phyloP scores from a whole-genome alignment of 495 filamentous ascomycete species.

The Neurospora terricola region DNA sequence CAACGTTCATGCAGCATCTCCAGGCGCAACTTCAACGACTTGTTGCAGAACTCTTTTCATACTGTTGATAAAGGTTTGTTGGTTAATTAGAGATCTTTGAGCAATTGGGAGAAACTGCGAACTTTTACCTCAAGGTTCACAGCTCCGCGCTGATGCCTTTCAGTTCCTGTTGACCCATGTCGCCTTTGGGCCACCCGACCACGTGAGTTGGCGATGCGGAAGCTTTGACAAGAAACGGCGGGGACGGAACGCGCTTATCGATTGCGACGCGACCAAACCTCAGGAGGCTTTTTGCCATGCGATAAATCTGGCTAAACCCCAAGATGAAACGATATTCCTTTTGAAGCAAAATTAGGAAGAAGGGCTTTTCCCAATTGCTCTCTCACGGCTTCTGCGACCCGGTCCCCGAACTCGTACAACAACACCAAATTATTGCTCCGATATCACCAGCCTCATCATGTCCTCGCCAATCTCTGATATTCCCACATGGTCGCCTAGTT shows the following conservation, averaged over 20 bases:
- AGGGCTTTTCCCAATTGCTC: background rate
- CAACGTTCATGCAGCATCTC: too few species aligned
- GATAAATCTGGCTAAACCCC: background rate
- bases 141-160: background rate
- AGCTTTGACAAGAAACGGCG: background rate
- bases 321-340: background rate
- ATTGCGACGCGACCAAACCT: background rate
- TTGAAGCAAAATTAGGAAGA: background rate
- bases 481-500: constrained; percentile 4
- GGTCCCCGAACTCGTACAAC: background rate
- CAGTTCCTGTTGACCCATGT: background rate
- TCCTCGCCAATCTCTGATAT: background rate
- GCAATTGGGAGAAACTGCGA: too few species aligned
- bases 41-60: too few species aligned
- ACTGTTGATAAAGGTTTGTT: too few species aligned
- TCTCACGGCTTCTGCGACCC: background rate
- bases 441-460: background rate
- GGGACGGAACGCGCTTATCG: background rate
- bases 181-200: background rate
- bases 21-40: too few species aligned
- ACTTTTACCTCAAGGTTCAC: background rate
- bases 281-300: background rate
- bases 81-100: too few species aligned
- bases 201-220: background rate
- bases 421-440: background rate